Evolutionary conservation across 768 basidiomycete genomes (phyloP).

Genomic region (Termitomyces sp.): DNA sequence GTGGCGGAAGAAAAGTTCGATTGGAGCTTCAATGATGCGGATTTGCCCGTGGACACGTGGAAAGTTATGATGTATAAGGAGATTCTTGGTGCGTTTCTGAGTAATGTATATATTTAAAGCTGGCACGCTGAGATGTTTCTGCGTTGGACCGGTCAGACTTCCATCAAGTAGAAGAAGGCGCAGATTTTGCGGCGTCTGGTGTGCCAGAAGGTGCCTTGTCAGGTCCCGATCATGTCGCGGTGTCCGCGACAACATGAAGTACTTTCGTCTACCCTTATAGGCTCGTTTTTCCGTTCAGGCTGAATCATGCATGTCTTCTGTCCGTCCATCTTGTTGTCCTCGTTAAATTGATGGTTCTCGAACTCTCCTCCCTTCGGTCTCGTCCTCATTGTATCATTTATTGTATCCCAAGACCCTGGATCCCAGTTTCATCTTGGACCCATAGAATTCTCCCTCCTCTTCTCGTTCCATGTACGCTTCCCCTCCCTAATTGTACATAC

Average conservation of each 20-base stretch:
- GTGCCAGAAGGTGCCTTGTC: slow-evolving; percentile 61
- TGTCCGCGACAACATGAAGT: slow-evolving; percentile 3
- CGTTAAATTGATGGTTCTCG: background rate
- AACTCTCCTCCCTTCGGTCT: background rate
- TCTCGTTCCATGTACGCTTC: background rate
- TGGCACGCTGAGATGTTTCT: background rate
- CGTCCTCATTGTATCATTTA: background rate
- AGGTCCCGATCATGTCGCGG: slow-evolving; percentile 41
- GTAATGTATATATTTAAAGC: background rate
- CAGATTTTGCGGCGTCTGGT: slow-evolving; percentile 26
- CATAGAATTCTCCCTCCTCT: background rate
- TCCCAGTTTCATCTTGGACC: background rate
- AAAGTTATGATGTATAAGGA: slow-evolving; percentile 99
- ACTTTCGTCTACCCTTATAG: background rate
- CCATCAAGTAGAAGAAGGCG: background rate
- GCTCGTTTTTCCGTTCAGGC: background rate
- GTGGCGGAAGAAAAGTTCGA: slow-evolving; percentile 92
- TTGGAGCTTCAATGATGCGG: slow-evolving; percentile 99
- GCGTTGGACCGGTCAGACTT: background rate
- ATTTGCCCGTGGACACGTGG: slow-evolving; percentile 98
- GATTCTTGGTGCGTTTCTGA: slow-evolving; percentile 68
- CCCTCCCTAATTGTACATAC: background rate
- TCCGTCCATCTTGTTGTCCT: background rate
- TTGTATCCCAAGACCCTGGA: background rate
- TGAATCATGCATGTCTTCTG: background rate